Percentiles rank a stretch among this genome's conserved stretches.
Conservation (phyloP, 768 basidiomycete genomes). For the Gymnopilus dilepis region DNA sequence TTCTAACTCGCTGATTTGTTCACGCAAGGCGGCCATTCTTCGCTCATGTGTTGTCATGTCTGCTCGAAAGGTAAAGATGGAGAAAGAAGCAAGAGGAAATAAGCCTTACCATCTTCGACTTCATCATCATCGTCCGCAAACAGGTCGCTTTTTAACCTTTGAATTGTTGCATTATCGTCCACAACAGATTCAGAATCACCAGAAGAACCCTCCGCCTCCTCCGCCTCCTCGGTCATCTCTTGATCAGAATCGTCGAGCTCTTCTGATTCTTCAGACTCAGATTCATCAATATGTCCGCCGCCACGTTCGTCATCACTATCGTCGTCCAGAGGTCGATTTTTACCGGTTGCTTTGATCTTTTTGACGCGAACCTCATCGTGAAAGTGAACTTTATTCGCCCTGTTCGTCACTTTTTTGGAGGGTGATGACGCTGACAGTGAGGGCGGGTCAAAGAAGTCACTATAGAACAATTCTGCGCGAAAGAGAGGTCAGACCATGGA, state of each 20-base stretch:
- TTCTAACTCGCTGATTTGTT: conserved; percentile 85
- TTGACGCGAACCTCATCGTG: conserved; percentile 82
- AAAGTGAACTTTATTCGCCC: conserved; percentile 69
- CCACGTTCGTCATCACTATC: conserved; percentile 42
- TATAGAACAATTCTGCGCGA: conserved; percentile 63
- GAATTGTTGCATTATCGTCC: conserved; percentile 55
- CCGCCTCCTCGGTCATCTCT: conserved; percentile 32
- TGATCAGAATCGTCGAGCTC: conserved; percentile 4
- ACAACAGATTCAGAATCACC: conserved; percentile 31
- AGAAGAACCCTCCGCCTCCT: conserved; percentile 31
- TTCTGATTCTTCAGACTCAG: too few relatives aligned
- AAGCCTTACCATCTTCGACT: conserved; percentile 36
- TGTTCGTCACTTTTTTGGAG: conserved; percentile 19
- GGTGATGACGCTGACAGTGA: conserved; percentile 20
- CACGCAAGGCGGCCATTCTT: conserved; percentile 71
- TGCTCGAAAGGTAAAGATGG: conserved; percentile 27
- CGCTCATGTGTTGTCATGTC: conserved; percentile 81
- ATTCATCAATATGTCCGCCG: conserved; percentile 34
- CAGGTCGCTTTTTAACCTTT: conserved; percentile 76
- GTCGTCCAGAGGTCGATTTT: conserved; percentile 59
- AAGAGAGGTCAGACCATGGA: conserved; percentile 2
- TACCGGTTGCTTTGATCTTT: conserved; percentile 77
- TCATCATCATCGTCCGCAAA: conserved; percentile 79
- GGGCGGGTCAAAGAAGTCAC: conserved; percentile 83
- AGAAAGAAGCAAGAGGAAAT: conserved; percentile 15